phyloP scores from a whole-genome alignment of 352 stramenopile species.

The Pythium sukuiense region DNA sequence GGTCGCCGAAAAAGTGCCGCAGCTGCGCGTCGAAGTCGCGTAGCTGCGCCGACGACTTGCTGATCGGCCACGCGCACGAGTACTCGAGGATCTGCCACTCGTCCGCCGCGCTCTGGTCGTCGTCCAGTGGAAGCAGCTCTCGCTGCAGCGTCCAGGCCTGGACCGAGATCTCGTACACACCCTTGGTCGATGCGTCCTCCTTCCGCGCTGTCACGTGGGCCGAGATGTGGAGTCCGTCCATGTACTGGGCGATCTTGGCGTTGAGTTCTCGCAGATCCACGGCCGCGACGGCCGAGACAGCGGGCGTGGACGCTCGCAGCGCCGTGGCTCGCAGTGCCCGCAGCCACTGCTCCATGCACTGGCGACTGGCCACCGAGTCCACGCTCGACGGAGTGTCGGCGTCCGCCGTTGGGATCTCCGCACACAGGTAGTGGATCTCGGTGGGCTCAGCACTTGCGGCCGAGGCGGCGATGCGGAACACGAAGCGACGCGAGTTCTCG shows the following conservation, averaged over 20 bases:
- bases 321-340: slow-evolving; percentile 32
- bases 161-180: slow-evolving; percentile 49
- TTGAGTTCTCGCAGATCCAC: slow-evolving; percentile 44
- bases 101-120: slow-evolving; percentile 11
- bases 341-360: slow-evolving; percentile 54
- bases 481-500: slow-evolving; percentile 65
- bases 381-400: slow-evolving; percentile 12
- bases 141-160: slow-evolving; percentile 65
- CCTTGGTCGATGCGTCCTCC: slow-evolving; percentile 28
- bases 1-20: slow-evolving; percentile 39
- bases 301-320: slow-evolving; percentile 3
- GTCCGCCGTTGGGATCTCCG: slow-evolving; percentile 29
- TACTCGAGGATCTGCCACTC: slow-evolving; percentile 71
- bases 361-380: slow-evolving; percentile 37
- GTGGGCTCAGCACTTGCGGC: background rate
- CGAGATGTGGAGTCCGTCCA: slow-evolving; percentile 55
- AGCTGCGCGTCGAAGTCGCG: slow-evolving; percentile 54
- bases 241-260: slow-evolving; percentile 38
- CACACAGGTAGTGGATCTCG: slow-evolving; percentile 54
- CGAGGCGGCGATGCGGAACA: slow-evolving; percentile 50
- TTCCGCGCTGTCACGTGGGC: slow-evolving; percentile 37
- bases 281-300: background rate
- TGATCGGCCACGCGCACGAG: slow-evolving; percentile 48
- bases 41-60: slow-evolving; percentile 49
- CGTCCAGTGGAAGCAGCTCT: slow-evolving; percentile 38